Conservation (phyloP, 164 flowering plant genomes). For the Houttuynia cordata region DNA sequence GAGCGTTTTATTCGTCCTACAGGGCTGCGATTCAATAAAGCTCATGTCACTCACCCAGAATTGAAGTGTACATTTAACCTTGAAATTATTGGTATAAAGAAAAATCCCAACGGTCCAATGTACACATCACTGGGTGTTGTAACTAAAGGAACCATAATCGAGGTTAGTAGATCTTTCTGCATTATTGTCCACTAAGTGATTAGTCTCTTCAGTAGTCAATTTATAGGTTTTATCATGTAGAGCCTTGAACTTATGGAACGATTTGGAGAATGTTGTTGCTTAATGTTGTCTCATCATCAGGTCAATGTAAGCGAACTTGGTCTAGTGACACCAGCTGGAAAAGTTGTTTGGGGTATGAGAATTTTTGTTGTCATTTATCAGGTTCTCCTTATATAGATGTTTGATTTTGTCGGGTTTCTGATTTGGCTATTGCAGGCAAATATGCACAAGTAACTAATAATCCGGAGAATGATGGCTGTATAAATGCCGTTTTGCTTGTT, state of each 20-base stretch:
- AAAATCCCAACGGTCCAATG: conserved; percentile 92
- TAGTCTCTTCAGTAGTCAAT: too few species aligned
- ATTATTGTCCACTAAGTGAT: too few species aligned
- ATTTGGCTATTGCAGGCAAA: conserved; percentile 45
- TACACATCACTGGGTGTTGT: conserved; percentile 93
- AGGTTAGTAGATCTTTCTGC: conserved; percentile 30
- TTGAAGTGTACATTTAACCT: conserved; percentile 91
- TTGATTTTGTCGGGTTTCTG: background rate
- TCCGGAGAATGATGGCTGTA: conserved; percentile 94
- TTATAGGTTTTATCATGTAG: too few species aligned
- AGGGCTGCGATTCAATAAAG: conserved; percentile 83
- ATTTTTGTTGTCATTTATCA: background rate
- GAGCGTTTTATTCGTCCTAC: conserved; percentile 92
- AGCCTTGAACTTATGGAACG: too few species aligned
- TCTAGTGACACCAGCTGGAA: conserved; percentile 95
- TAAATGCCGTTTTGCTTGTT: conserved; percentile 82
- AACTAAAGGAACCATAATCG: conserved; percentile 90
- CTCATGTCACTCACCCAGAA: conserved; percentile 97
- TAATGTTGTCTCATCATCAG: conserved; percentile 78
- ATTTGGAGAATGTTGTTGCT: too few species aligned
- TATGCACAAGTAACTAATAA: conserved; percentile 95
- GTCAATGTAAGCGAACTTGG: conserved; percentile 95
- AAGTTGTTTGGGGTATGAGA: conserved; percentile 91
- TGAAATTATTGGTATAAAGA: conserved; percentile 93
- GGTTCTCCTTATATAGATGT: background rate